These are phyloP conservation scores for Lodderomyces orthopsilosis DNA, from an alignment of 1,139 yeast genomes.

Conservation along the genomic window DNA sequence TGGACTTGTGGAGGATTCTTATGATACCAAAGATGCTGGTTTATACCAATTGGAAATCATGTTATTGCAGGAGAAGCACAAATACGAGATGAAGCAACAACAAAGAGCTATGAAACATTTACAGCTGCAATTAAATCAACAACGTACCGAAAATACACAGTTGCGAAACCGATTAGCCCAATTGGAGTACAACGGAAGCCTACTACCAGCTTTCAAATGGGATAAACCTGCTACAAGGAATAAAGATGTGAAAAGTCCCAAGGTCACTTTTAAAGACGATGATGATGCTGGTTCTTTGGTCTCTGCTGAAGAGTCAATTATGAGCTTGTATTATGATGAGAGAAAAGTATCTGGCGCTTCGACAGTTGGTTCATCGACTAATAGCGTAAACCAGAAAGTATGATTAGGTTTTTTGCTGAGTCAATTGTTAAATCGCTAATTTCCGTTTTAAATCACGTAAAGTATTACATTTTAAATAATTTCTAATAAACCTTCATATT, in stretches of 20 bases:
- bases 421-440: too few species aligned
- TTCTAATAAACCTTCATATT: too few species aligned
- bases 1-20: slow-evolving; percentile 5
- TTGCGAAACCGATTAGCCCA: background rate
- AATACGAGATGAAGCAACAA: slow-evolving; percentile 24
- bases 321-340: slow-evolving; percentile 5
- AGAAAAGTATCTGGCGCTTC: slow-evolving; percentile 7
- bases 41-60: slow-evolving; percentile 25
- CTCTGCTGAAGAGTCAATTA: slow-evolving; percentile 6
- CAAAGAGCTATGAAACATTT: slow-evolving; percentile 24
- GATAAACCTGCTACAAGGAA: background rate
- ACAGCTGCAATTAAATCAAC: background rate
- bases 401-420: background rate
- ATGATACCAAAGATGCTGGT: slow-evolving; percentile 1
- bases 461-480: too few species aligned
- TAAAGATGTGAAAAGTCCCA: background rate
- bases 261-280: background rate
- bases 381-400: background rate
- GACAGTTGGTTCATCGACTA: slow-evolving; percentile 1
- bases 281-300: slow-evolving; percentile 3
- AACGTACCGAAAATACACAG: background rate
- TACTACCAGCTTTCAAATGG: slow-evolving; percentile 10
- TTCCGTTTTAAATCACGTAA: too few species aligned
- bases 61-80: slow-evolving; percentile 25
- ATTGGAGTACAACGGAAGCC: background rate